Percentiles rank a stretch among this genome's conserved stretches.
Conservation (phyloP, 305 asterid species). For the Solanum hybrid region DNA sequence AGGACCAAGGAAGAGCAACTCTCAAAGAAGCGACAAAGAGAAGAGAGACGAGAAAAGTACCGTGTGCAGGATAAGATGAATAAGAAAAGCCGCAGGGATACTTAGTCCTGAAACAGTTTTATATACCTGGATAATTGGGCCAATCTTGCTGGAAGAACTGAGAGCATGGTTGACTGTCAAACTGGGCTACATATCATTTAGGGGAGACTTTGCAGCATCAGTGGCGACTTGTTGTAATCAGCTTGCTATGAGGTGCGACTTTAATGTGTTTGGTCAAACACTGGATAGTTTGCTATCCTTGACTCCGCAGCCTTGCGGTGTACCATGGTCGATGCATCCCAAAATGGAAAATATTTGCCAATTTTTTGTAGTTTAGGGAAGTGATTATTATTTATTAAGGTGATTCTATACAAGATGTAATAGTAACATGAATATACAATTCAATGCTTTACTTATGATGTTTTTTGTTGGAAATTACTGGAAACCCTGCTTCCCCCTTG, state of each 20-base stretch:
- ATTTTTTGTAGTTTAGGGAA: neutral
- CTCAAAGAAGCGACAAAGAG: slow-evolving; percentile 75
- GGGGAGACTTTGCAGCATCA: neutral
- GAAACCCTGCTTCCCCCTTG: neutral
- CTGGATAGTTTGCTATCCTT: neutral
- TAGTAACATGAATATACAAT: neutral
- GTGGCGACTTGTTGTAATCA: neutral
- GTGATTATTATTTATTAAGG: neutral
- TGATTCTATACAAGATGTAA: neutral
- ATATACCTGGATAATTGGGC: neutral
- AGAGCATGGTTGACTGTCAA: neutral
- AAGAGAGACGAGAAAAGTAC: slow-evolving; percentile 76
- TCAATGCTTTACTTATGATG: neutral
- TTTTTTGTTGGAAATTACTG: neutral
- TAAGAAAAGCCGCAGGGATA: slow-evolving; percentile 55
- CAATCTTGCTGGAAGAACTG: neutral
- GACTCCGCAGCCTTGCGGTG: neutral
- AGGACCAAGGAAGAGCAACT: slow-evolving; percentile 69
- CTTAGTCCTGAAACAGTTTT: neutral
- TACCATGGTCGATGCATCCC: neutral
- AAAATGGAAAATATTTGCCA: neutral
- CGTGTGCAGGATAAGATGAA: slow-evolving; percentile 57
- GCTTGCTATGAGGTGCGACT: neutral
- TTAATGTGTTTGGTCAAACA: neutral
- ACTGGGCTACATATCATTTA: neutral